Evolutionary conservation across 2,329 filamentous ascomycete species (phyloP), one percentile per base, ranked within the genome.

Genomic region (Ilyonectria destructans): DNA sequence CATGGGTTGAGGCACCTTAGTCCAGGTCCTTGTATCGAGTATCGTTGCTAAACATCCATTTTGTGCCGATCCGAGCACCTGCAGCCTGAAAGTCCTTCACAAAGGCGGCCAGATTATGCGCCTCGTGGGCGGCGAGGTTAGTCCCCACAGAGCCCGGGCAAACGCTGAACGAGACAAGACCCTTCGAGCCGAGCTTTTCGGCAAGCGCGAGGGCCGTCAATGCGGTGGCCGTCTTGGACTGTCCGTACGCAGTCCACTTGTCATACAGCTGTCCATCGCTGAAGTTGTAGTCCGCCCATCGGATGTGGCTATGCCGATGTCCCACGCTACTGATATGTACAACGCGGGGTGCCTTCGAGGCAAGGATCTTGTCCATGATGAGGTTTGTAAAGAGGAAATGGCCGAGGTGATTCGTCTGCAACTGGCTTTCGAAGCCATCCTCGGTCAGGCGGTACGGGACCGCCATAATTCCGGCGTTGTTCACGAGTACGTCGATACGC

Each of bases 301-400:
- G 77, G 33, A 82, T 72, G 7, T 67, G 59, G 17, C 69, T 56
- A 43, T 72, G 15, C 63, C 69, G 52, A 71, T 78, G 74, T 65
- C 74, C 68, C 62, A 76, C 51, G 61, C 74, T 72, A 54, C 75
- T 78, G 6, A 85, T 77, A 67, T 79, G 83, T 23, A 86, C 77
- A 7, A 86, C 72, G 0, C 84, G 75, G 21, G 59, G 77, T 59
- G 62, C 72, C 64, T 31, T 70, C 59, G 79, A 72, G 2, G 73
- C 75, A 23, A 83, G 73, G 4, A 85, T 59, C 69, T 82, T 83
- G 1, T 72, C 75, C 74, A 83, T 79, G 58, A 85, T 71, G 17
- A 83, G 73, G 68, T 82, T 82, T 21, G 81, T 80, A 35, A 86
- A 79, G 1, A 85, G 75, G 60, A 82, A 86, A 69, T 84, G 84